These are phyloP conservation scores for Hymenoscyphus scutula DNA, from an alignment of 2,329 filamentous ascomycete genomes.

Conservation along the genomic window DNA sequence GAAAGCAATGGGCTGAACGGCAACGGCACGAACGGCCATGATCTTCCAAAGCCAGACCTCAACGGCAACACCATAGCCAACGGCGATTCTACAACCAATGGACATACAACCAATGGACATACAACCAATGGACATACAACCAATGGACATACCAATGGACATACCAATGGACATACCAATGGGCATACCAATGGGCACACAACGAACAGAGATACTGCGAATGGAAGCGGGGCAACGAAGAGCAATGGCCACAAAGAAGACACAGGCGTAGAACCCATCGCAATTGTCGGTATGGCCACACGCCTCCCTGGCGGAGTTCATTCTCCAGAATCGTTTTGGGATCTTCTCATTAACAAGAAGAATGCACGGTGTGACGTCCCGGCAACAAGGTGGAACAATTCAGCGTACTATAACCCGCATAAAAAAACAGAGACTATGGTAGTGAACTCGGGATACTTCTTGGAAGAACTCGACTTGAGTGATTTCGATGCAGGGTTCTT, in stretches of 20 bases:
- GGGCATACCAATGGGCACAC: no score
- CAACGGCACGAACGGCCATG: no score
- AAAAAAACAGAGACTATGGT: conserved; percentile 8
- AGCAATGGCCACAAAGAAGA: neutral
- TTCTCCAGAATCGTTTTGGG: conserved; percentile 13
- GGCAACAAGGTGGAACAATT: conserved; percentile 15
- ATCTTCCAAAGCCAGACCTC: no score
- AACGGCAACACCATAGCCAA: no score
- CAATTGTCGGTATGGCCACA: conserved; percentile 28
- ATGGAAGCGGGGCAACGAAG: neutral
- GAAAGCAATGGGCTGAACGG: no score
- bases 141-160: no score
- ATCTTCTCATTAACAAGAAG: conserved; percentile 12
- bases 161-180: no score
- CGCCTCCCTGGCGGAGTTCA: conserved; percentile 33
- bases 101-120: no score
- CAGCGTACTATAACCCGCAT: conserved; percentile 15
- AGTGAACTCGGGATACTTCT: conserved; percentile 19
- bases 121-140: no score
- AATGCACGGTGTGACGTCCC: conserved; percentile 12
- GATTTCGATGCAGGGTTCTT: conserved; percentile 22
- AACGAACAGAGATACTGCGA: neutral
- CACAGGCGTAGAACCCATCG: conserved; percentile 15
- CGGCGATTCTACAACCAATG: no score
- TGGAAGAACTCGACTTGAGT: conserved; percentile 18